Percentiles rank a stretch among this genome's conserved stretches.
These are phyloP conservation scores for Metarhizium rileyi DNA, from an alignment of 2,329 filamentous ascomycete genomes.

Conservation along the genomic window DNA sequence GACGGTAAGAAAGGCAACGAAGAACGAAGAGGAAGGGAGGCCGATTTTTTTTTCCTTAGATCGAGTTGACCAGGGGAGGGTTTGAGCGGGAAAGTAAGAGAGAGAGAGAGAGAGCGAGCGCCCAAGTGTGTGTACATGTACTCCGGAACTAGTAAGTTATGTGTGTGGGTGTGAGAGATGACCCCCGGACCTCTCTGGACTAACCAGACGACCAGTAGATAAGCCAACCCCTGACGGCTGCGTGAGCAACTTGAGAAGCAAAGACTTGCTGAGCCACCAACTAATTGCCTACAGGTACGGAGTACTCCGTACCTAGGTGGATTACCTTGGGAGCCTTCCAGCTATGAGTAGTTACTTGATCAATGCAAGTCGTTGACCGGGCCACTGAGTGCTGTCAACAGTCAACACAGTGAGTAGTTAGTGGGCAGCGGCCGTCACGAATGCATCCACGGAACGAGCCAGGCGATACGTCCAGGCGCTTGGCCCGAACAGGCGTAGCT, in stretches of 20 bases:
- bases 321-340: too few species aligned
- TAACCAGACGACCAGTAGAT: too few species aligned
- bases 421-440: too few species aligned
- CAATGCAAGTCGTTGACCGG: neutral
- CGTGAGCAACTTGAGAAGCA: too few species aligned
- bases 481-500: slow-evolving; percentile 1
- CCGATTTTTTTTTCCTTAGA: neutral
- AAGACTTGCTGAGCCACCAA: too few species aligned
- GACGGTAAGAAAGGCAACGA: slow-evolving; percentile 5
- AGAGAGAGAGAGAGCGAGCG: neutral
- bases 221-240: neutral
- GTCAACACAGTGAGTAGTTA: too few species aligned
- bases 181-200: neutral
- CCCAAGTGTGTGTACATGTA: neutral
- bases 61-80: slow-evolving; percentile 3
- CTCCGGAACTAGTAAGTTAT: too few species aligned
- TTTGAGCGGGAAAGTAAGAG: neutral
- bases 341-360: neutral
- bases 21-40: slow-evolving; percentile 2
- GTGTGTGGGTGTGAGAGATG: neutral
- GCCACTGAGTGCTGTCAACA: too few species aligned
- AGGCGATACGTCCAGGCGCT: neutral
- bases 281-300: too few species aligned
- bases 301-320: too few species aligned
- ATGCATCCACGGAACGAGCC: neutral